Evolutionary conservation across 805 yeast genomes (phyloP).

Genomic region (Yarrowia sp.): DNA sequence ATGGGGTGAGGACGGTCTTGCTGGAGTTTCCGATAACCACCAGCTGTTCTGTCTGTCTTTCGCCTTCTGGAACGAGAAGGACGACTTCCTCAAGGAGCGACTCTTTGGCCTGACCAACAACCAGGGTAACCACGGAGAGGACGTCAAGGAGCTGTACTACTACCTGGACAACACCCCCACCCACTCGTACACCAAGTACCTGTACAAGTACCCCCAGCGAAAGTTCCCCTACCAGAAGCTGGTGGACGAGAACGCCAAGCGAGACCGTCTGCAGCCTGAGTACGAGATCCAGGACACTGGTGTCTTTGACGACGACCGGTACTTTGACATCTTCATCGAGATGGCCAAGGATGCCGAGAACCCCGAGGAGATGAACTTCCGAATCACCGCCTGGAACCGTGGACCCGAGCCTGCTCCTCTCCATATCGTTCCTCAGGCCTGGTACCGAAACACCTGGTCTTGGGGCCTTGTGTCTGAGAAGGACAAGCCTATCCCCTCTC

Average conservation of each 20-base stretch:
- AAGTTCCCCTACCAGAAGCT: constrained; percentile 79
- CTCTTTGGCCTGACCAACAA: constrained; percentile 87
- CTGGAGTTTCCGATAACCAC: constrained; percentile 83
- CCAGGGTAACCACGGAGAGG: constrained; percentile 96
- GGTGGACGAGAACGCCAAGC: constrained; percentile 60
- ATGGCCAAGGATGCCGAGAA: constrained; percentile 83
- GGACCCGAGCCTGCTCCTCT: constrained; percentile 82
- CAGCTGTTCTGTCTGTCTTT: constrained; percentile 73
- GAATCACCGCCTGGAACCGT: constrained; percentile 85
- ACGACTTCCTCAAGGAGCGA: constrained; percentile 78
- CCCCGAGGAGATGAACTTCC: constrained; percentile 74
- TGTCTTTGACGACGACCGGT: constrained; percentile 58
- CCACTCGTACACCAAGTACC: constrained; percentile 86
- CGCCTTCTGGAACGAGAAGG: constrained; percentile 91
- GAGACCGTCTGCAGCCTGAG: constrained; percentile 68
- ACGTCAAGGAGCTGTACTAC: constrained; percentile 65
- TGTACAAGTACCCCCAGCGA: constrained; percentile 88
- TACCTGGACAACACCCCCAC: constrained; percentile 91
- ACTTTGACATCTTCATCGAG: constrained; percentile 86
- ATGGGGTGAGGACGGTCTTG: constrained; percentile 96
- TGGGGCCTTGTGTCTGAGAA: constrained; percentile 65
- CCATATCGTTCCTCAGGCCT: constrained; percentile 79
- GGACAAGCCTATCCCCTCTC: constrained; percentile 40
- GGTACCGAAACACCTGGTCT: constrained; percentile 88
- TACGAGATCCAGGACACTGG: constrained; percentile 83